phyloP scores from a whole-genome alignment of 179 eudicot species.

The Gypsophila paniculata region DNA sequence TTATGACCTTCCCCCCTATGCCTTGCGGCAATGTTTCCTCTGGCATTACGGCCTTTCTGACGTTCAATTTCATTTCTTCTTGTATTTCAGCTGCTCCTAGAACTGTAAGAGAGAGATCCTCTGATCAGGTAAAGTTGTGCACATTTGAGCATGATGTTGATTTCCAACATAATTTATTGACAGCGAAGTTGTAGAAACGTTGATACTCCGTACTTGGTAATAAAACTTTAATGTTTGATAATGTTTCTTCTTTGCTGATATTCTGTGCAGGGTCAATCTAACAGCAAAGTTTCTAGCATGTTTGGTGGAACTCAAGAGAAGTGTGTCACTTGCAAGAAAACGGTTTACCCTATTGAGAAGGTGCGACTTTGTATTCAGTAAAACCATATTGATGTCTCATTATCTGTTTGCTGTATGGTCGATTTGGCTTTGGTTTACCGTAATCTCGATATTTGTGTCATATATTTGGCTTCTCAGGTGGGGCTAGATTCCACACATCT shows the following conservation, averaged over 20 bases:
- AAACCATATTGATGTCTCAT: background rate
- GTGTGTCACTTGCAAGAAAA: slow-evolving; percentile 81
- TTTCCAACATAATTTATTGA: background rate
- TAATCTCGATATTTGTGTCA: background rate
- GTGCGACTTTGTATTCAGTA: slow-evolving; percentile 26
- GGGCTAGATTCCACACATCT: background rate
- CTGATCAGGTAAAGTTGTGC: slow-evolving; percentile 44
- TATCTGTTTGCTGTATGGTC: background rate
- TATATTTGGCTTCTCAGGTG: too few species aligned
- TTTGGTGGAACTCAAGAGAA: slow-evolving; percentile 94
- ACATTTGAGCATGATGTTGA: background rate
- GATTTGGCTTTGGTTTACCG: background rate
- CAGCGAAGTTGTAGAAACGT: background rate
- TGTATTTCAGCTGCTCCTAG: slow-evolving; percentile 54
- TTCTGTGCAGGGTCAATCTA: slow-evolving; percentile 42
- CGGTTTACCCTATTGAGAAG: slow-evolving; percentile 93
- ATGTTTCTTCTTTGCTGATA: background rate
- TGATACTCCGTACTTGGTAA: background rate
- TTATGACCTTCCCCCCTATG: too few species aligned
- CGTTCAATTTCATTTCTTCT: background rate
- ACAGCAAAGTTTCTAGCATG: slow-evolving; percentile 58
- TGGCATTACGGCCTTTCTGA: too few species aligned
- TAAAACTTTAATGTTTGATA: background rate
- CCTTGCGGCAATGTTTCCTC: too few species aligned
- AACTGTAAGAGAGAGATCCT: slow-evolving; percentile 54